Base-by-base conservation (phyloP, 768 basidiomycete genomes). In the Phylloporus sp. region DNA sequence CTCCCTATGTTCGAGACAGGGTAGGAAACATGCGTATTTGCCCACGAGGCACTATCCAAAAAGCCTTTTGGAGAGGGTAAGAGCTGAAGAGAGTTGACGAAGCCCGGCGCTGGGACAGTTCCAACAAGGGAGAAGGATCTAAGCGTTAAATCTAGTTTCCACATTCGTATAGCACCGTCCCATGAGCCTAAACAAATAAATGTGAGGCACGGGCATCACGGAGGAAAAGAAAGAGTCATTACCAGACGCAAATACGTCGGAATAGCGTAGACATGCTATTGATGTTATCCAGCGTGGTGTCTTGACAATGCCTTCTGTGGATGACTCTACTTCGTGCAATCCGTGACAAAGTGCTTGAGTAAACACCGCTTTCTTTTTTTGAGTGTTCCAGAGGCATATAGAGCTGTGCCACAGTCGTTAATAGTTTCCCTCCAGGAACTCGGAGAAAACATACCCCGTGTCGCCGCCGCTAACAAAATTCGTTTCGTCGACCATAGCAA, bases 401-500 rank as follows among this genome's bases (percentile, higher is more conserved):
- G 94, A 87, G 0, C 95, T 54, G 55, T 29, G 24, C 24, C 7
- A 12, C 9, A 15, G 34, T 11, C 26, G 11, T 60, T 22, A 50
- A 49, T 9, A 22, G 38, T 27, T 7, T 6, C 16, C 22, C 8
- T 9, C 5, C 4, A 26, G 20, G 16, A 22, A 28, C 16, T 1
- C 4, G 34, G 39, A 51, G 18, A 15, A 24, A 18, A 44, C 88
- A 54, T 68, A 94, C 94, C 95, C 97, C 63, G 90, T 95, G 68
- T 99, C 95, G 5, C 97, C 97, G 1, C 95, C 95, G 56, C 85
- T 95, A 32, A 98, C 71, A 66, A 98, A 95, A 6, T 86, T 91
- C 29, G 80, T 81, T 71, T 98, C 95, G 67, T 99, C 97, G 48
- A 99, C 77, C 94, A 98, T 94, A 13, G 89, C 85, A 15, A 95